Evolutionary conservation across 768 basidiomycete species (phyloP).

Genomic region (Wakefieldia striispora): DNA sequence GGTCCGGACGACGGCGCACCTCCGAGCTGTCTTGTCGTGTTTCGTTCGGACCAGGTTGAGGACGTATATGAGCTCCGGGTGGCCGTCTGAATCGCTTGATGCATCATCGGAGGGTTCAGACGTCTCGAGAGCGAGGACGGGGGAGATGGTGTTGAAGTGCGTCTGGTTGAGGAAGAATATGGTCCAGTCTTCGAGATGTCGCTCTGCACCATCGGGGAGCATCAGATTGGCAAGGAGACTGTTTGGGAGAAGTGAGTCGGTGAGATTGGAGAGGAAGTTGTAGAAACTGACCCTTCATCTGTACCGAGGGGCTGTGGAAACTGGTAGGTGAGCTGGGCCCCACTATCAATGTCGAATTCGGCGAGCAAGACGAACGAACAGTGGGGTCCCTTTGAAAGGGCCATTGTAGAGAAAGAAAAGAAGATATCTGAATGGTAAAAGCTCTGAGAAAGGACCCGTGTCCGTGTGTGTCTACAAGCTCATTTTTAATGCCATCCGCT

Average conservation of each 20-base stretch:
- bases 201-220: constrained; percentile 97
- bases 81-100: constrained; percentile 24
- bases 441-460: constrained; percentile 8
- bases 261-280: background rate
- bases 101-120: constrained; percentile 32
- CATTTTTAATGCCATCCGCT: constrained; percentile 6
- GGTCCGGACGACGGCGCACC: constrained; percentile 43
- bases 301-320: constrained; percentile 93
- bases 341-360: constrained; percentile 97
- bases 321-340: constrained; percentile 91
- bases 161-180: constrained; percentile 98
- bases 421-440: background rate
- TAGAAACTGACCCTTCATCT: constrained; percentile 79
- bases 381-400: constrained; percentile 58
- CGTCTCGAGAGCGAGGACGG: constrained; percentile 72
- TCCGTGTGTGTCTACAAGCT: constrained; percentile 1
- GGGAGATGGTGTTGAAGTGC: constrained; percentile 80
- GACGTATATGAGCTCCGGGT: constrained; percentile 73
- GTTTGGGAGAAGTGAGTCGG: constrained; percentile 4
- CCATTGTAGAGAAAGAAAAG: background rate
- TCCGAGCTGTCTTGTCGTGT: constrained; percentile 77
- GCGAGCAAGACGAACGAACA: constrained; percentile 93
- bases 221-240: constrained; percentile 95
- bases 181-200: constrained; percentile 95
- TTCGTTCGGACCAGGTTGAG: constrained; percentile 90